A percentile compares a stretch with the other conserved stretches of the same genome.
Evolutionary conservation across 805 yeast genomes (phyloP).

Genomic region (Candida sithepensis): DNA sequence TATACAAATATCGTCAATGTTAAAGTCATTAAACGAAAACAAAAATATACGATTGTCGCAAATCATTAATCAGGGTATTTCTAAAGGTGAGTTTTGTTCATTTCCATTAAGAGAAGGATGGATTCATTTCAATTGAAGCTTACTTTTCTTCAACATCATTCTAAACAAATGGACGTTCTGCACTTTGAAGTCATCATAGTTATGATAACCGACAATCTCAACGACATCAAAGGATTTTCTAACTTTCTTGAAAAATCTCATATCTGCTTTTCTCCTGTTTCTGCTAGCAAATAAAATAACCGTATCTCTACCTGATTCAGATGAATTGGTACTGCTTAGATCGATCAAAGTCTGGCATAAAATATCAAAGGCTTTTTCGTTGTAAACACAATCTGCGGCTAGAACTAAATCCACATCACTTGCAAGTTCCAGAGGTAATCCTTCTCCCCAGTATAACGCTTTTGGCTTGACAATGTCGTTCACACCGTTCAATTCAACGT

Average conservation of each 20-base stretch:
- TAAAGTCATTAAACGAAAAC: not conserved
- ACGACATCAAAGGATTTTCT: slow-evolving; percentile 30
- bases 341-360: slow-evolving; percentile 47
- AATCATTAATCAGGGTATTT: not conserved
- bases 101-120: too few relatives aligned
- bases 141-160: slow-evolving; percentile 23
- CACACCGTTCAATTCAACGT: slow-evolving; percentile 39
- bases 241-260: slow-evolving; percentile 25
- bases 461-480: slow-evolving; percentile 36
- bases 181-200: slow-evolving; percentile 33
- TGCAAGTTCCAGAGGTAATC: slow-evolving; percentile 34
- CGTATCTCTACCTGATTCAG: slow-evolving; percentile 29
- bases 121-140: not conserved
- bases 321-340: slow-evolving; percentile 22
- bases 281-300: slow-evolving; percentile 50
- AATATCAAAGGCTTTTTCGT: slow-evolving; percentile 51
- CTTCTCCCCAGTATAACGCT: slow-evolving; percentile 44
- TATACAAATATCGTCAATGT: too few relatives aligned
- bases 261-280: slow-evolving; percentile 43
- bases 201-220: slow-evolving; percentile 31
- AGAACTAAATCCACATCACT: slow-evolving; percentile 39
- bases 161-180: slow-evolving; percentile 41
- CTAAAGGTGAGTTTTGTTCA: too few relatives aligned
- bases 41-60: not conserved
- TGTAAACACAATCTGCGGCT: slow-evolving; percentile 61